Evolutionary conservation across 805 yeast genomes (phyloP).

Genomic region (Ogataea corticis): DNA sequence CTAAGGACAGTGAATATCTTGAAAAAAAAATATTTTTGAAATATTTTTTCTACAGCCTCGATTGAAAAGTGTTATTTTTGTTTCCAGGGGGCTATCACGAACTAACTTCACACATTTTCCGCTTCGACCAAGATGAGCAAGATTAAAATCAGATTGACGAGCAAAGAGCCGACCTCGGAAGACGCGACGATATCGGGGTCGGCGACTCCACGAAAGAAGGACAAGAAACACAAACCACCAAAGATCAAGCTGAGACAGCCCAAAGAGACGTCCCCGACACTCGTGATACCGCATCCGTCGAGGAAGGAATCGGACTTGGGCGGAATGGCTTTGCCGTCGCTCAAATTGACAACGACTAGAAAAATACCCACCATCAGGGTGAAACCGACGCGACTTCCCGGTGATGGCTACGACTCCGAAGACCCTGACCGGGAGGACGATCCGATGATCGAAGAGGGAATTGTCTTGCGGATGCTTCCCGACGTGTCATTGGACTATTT

Average conservation of each 20-base stretch:
- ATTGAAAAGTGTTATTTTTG: too few species aligned
- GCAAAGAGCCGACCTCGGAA: slow-evolving; percentile 6
- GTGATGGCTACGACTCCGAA: slow-evolving; percentile 96
- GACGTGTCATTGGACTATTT: slow-evolving; percentile 73
- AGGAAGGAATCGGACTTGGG: slow-evolving; percentile 5
- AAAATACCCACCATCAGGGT: slow-evolving; percentile 49
- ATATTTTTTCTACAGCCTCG: neutral
- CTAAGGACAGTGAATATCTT: too few species aligned
- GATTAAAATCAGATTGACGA: slow-evolving; percentile 25
- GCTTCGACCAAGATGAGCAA: slow-evolving; percentile 24
- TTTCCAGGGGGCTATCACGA: too few species aligned
- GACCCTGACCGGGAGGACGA: slow-evolving; percentile 96
- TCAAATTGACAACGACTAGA: slow-evolving; percentile 41
- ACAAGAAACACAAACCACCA: slow-evolving; percentile 26
- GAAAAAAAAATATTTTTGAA: neutral
- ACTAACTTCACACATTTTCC: too few species aligned
- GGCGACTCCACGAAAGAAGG: slow-evolving; percentile 1
- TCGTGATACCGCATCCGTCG: slow-evolving; percentile 8
- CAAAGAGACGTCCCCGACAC: slow-evolving; percentile 11
- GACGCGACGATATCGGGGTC: neutral
- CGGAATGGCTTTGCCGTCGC: slow-evolving; percentile 15
- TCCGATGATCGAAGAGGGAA: slow-evolving; percentile 86
- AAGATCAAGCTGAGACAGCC: slow-evolving; percentile 29
- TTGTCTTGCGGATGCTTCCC: slow-evolving; percentile 69
- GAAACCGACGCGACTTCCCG: slow-evolving; percentile 71